phyloP scores from a whole-genome alignment of 352 stramenopile species.

The Pythium chondricola region DNA sequence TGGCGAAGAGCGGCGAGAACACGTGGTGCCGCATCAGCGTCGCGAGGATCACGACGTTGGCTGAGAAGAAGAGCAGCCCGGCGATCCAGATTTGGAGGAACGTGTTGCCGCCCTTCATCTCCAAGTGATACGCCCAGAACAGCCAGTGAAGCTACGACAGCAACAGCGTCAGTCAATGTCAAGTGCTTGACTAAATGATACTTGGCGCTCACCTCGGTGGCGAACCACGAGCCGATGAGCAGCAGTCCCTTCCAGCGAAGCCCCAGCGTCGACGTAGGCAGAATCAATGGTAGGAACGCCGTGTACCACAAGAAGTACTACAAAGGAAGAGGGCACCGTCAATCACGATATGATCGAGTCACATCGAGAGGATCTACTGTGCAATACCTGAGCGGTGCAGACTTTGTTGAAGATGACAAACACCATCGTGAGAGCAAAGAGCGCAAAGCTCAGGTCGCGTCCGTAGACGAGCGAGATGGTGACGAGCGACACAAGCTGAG shows the following conservation, averaged over 20 bases:
- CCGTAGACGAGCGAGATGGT: slow-evolving; percentile 67
- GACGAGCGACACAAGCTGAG: slow-evolving; percentile 71
- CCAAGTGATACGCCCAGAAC: slow-evolving; percentile 84
- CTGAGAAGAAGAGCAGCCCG: slow-evolving; percentile 84
- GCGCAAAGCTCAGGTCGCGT: slow-evolving; percentile 88
- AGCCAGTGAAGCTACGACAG: slow-evolving; percentile 79
- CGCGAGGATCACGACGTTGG: slow-evolving; percentile 78
- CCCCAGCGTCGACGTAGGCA: slow-evolving; percentile 56
- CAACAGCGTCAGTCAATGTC: neutral
- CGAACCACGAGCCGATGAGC: slow-evolving; percentile 71
- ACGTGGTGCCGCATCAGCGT: slow-evolving; percentile 64
- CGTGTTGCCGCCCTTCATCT: slow-evolving; percentile 88
- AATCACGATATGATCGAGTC: neutral
- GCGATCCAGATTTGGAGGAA: slow-evolving; percentile 87
- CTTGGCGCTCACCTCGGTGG: slow-evolving; percentile 47
- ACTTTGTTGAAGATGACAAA: slow-evolving; percentile 99
- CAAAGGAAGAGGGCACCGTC: slow-evolving; percentile 24
- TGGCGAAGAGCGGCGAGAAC: slow-evolving; percentile 52
- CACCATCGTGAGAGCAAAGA: slow-evolving; percentile 97
- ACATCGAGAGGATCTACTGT: neutral
- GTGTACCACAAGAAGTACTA: slow-evolving; percentile 99
- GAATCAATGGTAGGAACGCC: slow-evolving; percentile 83
- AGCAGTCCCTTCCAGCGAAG: slow-evolving; percentile 56
- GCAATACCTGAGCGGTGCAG: slow-evolving; percentile 76
- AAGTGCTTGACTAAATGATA: neutral